A percentile compares a stretch with the other conserved stretches of the same genome.
Evolutionary conservation across 768 basidiomycete species (phyloP).

Genomic region (Psilocybe subaeruginosa): DNA sequence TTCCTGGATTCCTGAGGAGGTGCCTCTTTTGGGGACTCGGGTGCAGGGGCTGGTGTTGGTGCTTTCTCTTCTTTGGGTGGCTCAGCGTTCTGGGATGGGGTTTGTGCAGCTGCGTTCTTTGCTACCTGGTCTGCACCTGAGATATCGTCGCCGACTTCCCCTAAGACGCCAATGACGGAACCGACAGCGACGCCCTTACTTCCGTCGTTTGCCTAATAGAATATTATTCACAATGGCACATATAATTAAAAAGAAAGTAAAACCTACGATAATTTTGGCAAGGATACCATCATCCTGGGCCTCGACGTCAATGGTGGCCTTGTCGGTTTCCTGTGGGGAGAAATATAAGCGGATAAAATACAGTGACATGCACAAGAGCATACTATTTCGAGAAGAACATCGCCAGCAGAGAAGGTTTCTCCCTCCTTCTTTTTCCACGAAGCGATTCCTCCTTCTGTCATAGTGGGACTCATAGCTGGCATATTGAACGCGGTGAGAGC

Average conservation of each 20-base stretch:
- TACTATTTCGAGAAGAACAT: constrained; percentile 96
- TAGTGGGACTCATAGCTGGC: constrained; percentile 99
- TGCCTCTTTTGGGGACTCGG: constrained; percentile 11
- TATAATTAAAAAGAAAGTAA: background rate
- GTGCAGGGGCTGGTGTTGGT: constrained; percentile 22
- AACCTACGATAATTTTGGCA: constrained; percentile 92
- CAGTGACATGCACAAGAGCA: constrained; percentile 27
- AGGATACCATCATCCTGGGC: constrained; percentile 97
- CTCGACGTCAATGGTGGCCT: constrained; percentile 99
- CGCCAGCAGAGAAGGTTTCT: constrained; percentile 84
- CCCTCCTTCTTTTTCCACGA: constrained; percentile 98
- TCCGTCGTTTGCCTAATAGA: constrained; percentile 73
- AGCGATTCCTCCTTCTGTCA: constrained; percentile 99
- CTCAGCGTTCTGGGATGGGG: constrained; percentile 39
- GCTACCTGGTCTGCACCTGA: constrained; percentile 59
- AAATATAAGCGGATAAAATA: constrained; percentile 14
- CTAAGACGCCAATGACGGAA: constrained; percentile 86
- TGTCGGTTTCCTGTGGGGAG: constrained; percentile 90
- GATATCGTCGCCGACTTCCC: constrained; percentile 94
- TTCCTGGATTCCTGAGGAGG: constrained; percentile 47
- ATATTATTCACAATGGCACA: constrained; percentile 2
- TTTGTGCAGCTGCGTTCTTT: constrained; percentile 53
- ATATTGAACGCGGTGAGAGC: constrained; percentile 89
- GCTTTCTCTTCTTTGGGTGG: constrained; percentile 20
- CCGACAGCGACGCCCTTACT: constrained; percentile 89